Conservation (phyloP, 1,284 basidiomycete genomes). For the Megacollybia platyphylla region DNA sequence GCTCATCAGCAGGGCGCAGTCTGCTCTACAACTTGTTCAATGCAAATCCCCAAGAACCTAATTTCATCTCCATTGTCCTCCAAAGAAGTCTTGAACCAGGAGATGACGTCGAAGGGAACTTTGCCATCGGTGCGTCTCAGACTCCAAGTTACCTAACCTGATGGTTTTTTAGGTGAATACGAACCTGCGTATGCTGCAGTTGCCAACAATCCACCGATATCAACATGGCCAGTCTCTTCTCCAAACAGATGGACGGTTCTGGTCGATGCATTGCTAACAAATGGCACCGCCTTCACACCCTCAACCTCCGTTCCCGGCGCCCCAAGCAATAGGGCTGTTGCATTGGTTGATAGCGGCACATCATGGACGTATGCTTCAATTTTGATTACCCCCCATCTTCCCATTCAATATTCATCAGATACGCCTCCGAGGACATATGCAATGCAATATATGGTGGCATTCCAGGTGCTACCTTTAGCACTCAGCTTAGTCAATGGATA, state of each 20-base stretch:
- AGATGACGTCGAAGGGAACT: conserved; percentile 47
- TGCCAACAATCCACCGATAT: conserved; percentile 36
- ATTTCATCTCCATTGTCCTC: conserved; percentile 66
- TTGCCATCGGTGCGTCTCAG: conserved; percentile 45
- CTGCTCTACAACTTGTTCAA: conserved; percentile 65
- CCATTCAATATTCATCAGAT: conserved; percentile 23
- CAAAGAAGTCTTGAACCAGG: conserved; percentile 38
- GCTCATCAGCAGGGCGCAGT: conserved; percentile 46
- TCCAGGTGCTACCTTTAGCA: conserved; percentile 42
- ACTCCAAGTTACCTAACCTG: conserved; percentile 1
- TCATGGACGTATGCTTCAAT: conserved; percentile 52
- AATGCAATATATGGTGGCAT: conserved; percentile 55
- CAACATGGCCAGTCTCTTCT: conserved; percentile 52
- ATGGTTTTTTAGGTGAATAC: conserved; percentile 37
- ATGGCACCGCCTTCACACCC: conserved; percentile 33
- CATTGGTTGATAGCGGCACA: conserved; percentile 64
- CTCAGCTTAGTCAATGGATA: conserved; percentile 41
- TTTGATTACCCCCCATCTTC: conserved; percentile 4
- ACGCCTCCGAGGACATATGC: conserved; percentile 47
- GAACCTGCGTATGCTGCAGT: conserved; percentile 49
- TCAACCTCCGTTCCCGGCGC: conserved; percentile 41
- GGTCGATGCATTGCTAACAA: conserved; percentile 54
- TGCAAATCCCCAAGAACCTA: conserved; percentile 53
- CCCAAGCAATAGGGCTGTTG: conserved; percentile 56
- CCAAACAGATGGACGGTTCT: conserved; percentile 67